These are phyloP conservation scores for Phytophthora cryptogea DNA, from an alignment of 352 stramenopile species.

Conservation along the genomic window DNA sequence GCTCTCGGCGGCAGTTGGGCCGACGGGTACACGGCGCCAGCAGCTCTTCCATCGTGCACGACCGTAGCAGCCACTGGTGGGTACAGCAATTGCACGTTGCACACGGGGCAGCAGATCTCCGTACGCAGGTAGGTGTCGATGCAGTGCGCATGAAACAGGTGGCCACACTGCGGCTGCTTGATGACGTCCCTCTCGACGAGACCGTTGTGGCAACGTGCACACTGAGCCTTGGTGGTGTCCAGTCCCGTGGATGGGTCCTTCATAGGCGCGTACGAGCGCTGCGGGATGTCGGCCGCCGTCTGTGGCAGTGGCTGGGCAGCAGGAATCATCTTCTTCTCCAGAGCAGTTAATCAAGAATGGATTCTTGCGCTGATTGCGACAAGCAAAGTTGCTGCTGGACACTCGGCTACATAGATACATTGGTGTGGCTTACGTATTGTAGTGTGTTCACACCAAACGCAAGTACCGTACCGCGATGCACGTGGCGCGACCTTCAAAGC, in stretches of 20 bases:
- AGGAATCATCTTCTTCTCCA: conserved; percentile 28
- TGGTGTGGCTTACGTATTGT: neutral
- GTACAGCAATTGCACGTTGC: conserved; percentile 65
- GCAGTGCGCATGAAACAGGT: conserved; percentile 70
- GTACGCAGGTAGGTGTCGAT: conserved; percentile 54
- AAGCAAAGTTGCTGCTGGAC: neutral
- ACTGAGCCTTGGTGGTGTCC: conserved; percentile 36
- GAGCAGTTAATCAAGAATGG: conserved; percentile 17
- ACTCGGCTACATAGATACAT: conserved; percentile 11
- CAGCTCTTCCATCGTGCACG: conserved; percentile 15
- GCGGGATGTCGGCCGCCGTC: conserved; percentile 34
- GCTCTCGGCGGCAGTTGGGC: conserved; percentile 18
- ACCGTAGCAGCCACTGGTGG: conserved; percentile 33
- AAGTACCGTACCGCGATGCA: conserved; percentile 4
- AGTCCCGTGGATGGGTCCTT: conserved; percentile 21
- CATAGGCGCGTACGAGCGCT: conserved; percentile 21
- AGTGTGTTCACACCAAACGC: neutral
- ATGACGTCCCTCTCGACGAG: conserved; percentile 42
- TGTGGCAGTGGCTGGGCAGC: conserved; percentile 31
- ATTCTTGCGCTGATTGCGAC: conserved; percentile 17
- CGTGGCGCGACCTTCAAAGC: conserved; percentile 17
- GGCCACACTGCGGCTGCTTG: conserved; percentile 61
- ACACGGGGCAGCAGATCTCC: conserved; percentile 57
- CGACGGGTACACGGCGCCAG: conserved; percentile 26
- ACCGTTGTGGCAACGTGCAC: conserved; percentile 41